phyloP scores from a whole-genome alignment of 2,329 filamentous ascomycete species.

The Metarhizium robertsii region DNA sequence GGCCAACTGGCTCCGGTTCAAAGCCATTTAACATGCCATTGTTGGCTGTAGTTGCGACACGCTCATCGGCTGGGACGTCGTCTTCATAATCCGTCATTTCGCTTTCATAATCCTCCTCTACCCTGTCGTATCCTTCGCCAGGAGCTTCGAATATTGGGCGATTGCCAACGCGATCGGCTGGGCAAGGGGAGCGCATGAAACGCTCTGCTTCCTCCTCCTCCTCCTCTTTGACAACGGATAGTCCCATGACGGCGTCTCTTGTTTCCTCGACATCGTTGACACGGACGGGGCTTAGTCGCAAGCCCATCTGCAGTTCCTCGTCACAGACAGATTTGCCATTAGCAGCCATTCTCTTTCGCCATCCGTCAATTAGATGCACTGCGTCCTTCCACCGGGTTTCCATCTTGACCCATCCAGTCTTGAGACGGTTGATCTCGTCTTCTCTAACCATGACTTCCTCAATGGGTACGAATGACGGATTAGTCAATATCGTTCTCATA shows the following conservation, averaged over 20 bases:
- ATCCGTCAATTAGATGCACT: slow-evolving; percentile 81
- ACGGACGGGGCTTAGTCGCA: slow-evolving; percentile 52
- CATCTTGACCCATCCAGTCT: slow-evolving; percentile 88
- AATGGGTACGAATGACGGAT: slow-evolving; percentile 90
- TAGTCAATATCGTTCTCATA: slow-evolving; percentile 75
- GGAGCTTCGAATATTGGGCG: neutral
- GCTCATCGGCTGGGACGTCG: slow-evolving; percentile 32
- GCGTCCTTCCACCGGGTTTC: slow-evolving; percentile 85
- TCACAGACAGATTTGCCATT: slow-evolving; percentile 62
- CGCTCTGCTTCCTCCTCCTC: slow-evolving; percentile 19
- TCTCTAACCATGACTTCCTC: slow-evolving; percentile 92
- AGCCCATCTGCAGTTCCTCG: slow-evolving; percentile 57
- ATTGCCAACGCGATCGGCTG: slow-evolving; percentile 8
- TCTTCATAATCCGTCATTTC: slow-evolving; percentile 37
- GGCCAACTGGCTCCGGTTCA: slow-evolving; percentile 10
- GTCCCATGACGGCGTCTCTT: slow-evolving; percentile 24
- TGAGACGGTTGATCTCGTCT: slow-evolving; percentile 75
- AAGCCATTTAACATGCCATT: slow-evolving; percentile 28
- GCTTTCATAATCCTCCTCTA: slow-evolving; percentile 23
- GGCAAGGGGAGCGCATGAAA: slow-evolving; percentile 18
- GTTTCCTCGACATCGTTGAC: slow-evolving; percentile 43
- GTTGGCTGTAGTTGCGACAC: slow-evolving; percentile 32
- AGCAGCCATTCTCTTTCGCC: slow-evolving; percentile 72
- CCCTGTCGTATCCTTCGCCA: slow-evolving; percentile 15
- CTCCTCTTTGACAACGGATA: slow-evolving; percentile 40